These are phyloP conservation scores for Rhizophagus prolifer DNA, from an alignment of 192 early-diverging fungal genomes.

Conservation along the genomic window DNA sequence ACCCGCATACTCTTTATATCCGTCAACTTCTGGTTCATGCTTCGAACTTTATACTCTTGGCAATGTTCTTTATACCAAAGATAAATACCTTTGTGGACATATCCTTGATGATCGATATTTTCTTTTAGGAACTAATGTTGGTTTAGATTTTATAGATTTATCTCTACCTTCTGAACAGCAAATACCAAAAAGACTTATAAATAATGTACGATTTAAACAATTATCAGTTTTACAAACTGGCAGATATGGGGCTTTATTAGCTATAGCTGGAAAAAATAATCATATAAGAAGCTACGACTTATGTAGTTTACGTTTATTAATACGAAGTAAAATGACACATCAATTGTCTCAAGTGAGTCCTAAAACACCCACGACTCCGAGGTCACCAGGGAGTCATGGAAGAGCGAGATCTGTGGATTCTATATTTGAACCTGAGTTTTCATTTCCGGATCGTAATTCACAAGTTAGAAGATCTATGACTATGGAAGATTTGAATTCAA, in stretches of 20 bases:
- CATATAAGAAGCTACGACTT: slow-evolving; percentile 24
- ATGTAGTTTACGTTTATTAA: slow-evolving; percentile 5
- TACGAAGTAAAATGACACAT: neutral
- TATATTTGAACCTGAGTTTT: slow-evolving; percentile 3
- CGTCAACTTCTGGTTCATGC: neutral
- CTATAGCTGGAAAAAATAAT: slow-evolving; percentile 13
- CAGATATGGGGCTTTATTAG: slow-evolving; percentile 6
- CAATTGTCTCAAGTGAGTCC: neutral
- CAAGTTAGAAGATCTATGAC: neutral
- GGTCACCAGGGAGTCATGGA: neutral
- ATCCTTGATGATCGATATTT: slow-evolving; percentile 23
- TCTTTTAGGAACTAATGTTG: slow-evolving; percentile 3
- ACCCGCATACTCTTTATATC: slow-evolving; percentile 17
- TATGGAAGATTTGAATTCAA: slow-evolving; percentile 4
- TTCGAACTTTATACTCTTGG: slow-evolving; percentile 25
- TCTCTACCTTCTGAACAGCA: slow-evolving; percentile 16
- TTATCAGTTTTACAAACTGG: neutral
- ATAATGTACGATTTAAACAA: slow-evolving; percentile 17
- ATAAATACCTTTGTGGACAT: slow-evolving; percentile 23
- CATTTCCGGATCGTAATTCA: neutral
- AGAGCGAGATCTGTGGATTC: slow-evolving; percentile 17
- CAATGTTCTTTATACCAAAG: slow-evolving; percentile 6
- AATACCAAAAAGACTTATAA: slow-evolving; percentile 9
- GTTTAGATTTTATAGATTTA: slow-evolving; percentile 26
- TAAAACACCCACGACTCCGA: neutral